phyloP scores from a whole-genome alignment of 192 early-diverging fungal species.

The Phycomyces nitens region DNA sequence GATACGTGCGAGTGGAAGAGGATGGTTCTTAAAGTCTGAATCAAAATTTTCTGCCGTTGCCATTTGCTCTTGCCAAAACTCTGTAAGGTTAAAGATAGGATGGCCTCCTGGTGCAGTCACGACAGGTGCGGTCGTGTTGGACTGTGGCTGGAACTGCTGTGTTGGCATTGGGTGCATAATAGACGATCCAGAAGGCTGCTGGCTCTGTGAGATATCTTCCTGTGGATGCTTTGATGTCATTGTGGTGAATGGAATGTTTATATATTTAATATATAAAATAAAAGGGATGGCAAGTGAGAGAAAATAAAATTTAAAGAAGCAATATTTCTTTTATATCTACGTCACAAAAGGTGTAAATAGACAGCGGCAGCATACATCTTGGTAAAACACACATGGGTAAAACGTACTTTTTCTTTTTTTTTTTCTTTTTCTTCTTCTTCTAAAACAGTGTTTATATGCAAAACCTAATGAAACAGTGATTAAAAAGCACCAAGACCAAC shows the following conservation, averaged over 20 bases:
- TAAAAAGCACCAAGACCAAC: no score
- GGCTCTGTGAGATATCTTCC: background rate
- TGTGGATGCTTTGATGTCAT: background rate
- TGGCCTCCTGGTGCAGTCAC: slow-evolving; percentile 30
- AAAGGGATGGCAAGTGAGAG: no score
- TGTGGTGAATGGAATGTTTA: background rate
- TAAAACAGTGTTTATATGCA: no score
- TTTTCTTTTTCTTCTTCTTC: no score
- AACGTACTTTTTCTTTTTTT: no score
- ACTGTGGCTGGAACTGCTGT: background rate
- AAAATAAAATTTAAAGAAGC: no score
- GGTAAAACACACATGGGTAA: no score
- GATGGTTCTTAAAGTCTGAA: slow-evolving; percentile 88
- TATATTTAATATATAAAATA: no score
- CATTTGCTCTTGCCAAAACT: slow-evolving; percentile 74
- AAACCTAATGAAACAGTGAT: no score
- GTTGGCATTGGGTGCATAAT: background rate
- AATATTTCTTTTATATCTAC: no score
- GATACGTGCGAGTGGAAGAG: slow-evolving; percentile 88
- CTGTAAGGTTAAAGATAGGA: slow-evolving; percentile 40
- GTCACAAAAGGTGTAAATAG: no score
- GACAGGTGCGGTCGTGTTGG: slow-evolving; percentile 7
- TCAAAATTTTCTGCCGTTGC: slow-evolving; percentile 57
- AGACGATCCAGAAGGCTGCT: background rate
- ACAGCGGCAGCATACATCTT: no score